Evolutionary conservation across 306 rosid species (phyloP).

Genomic region (Astragalus membranaceus): DNA sequence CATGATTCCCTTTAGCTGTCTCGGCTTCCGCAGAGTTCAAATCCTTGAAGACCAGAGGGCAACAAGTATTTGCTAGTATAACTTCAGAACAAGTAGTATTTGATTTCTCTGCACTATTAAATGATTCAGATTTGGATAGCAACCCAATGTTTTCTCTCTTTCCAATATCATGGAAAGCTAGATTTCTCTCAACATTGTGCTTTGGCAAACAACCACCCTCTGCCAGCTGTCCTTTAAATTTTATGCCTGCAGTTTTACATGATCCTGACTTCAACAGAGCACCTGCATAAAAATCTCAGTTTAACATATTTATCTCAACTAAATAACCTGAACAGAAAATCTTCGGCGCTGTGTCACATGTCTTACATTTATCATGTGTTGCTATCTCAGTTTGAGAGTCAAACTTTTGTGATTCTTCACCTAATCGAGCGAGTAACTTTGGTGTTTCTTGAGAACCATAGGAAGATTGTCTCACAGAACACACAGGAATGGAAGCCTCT

Average conservation of each 20-base stretch:
- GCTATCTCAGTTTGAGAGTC: not conserved
- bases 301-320: not conserved
- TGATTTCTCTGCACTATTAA: not conserved
- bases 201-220: not conserved
- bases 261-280: slow-evolving; percentile 10
- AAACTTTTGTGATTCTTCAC: not conserved
- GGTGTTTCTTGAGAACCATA: not conserved
- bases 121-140: slow-evolving; percentile 6
- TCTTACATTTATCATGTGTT: not conserved
- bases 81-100: slow-evolving; percentile 4
- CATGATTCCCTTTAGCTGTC: not conserved
- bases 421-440: not conserved
- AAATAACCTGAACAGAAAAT: not conserved
- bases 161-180: not conserved
- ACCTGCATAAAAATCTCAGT: not conserved
- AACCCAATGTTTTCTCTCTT: not conserved
- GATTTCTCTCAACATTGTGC: not conserved
- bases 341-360: not conserved
- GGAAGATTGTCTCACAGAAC: not conserved
- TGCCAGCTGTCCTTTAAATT: slow-evolving; percentile 9
- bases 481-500: not conserved
- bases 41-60: not conserved
- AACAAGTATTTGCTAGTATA: not conserved
- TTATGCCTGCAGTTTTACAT: not conserved
- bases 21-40: not conserved